These are phyloP conservation scores for Ascosphaera apis DNA, from an alignment of 2,329 filamentous ascomycete genomes.

Conservation along the genomic window DNA sequence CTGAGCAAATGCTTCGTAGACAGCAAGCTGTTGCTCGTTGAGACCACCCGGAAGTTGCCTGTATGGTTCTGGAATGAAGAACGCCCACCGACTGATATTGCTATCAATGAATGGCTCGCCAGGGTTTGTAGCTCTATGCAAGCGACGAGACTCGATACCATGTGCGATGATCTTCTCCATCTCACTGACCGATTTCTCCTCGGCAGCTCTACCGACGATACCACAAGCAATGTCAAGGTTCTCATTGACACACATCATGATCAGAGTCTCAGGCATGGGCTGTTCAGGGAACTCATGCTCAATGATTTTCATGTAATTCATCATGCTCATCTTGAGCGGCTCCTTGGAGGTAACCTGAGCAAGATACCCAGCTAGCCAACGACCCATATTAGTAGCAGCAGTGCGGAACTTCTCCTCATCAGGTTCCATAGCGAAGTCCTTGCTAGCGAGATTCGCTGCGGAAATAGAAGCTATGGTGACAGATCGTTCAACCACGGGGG, in stretches of 20 bases:
- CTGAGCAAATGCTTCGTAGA: conserved; percentile 88
- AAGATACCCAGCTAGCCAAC: conserved; percentile 77
- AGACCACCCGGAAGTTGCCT: conserved; percentile 63
- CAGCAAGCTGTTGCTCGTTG: conserved; percentile 77
- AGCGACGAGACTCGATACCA: conserved; percentile 54
- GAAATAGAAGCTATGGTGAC: conserved; percentile 96
- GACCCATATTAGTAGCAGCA: conserved; percentile 81
- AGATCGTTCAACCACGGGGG: conserved; percentile 87
- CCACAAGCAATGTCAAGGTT: conserved; percentile 84
- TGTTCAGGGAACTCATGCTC: conserved; percentile 40
- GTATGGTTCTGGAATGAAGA: conserved; percentile 83
- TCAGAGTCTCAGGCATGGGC: conserved; percentile 76
- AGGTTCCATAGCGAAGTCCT: conserved; percentile 84
- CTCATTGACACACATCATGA: conserved; percentile 96
- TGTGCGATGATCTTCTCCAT: conserved; percentile 82
- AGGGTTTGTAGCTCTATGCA: conserved; percentile 50
- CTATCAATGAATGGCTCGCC: conserved; percentile 69
- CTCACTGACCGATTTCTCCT: conserved; percentile 77
- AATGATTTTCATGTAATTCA: conserved; percentile 83
- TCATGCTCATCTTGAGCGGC: conserved; percentile 85
- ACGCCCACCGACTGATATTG: conserved; percentile 69
- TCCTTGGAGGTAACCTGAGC: conserved; percentile 98
- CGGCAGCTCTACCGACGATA: conserved; percentile 86
- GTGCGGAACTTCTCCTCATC: conserved; percentile 71
- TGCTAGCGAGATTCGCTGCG: conserved; percentile 81